phyloP scores from a whole-genome alignment of 2,329 filamentous ascomycete species.

The Fusarium citri region DNA sequence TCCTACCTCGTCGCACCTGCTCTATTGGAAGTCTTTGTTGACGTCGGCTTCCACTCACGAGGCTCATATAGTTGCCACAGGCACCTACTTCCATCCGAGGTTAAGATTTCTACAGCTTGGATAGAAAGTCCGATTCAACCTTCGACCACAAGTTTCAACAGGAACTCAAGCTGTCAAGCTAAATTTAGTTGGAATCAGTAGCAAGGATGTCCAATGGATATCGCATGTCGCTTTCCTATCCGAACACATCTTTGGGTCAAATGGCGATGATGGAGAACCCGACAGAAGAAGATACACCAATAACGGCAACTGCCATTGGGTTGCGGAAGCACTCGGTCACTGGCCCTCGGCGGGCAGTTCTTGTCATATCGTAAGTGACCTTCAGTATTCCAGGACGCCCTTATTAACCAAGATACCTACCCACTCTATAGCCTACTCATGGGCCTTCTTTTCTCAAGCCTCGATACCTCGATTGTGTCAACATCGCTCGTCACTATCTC shows the following conservation, averaged over 20 bases:
- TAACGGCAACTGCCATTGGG: constrained; percentile 18
- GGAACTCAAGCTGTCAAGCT: neutral
- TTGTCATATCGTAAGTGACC: constrained; percentile 53
- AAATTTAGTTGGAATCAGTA: neutral
- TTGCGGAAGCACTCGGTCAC: constrained; percentile 42
- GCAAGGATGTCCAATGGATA: constrained; percentile 46
- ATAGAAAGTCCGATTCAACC: neutral
- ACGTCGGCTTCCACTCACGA: neutral
- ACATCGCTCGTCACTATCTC: constrained; percentile 69
- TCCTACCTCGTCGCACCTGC: neutral
- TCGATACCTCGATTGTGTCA: constrained; percentile 69
- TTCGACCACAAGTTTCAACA: neutral
- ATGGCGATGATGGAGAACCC: constrained; percentile 40
- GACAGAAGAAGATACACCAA: constrained; percentile 1
- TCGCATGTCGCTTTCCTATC: constrained; percentile 50
- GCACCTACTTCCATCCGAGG: neutral
- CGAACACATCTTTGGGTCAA: constrained; percentile 49
- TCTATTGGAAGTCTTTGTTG: neutral
- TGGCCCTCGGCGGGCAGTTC: constrained; percentile 46
- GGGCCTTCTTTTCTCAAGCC: constrained; percentile 67
- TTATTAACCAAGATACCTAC: constrained; percentile 27
- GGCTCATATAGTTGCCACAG: neutral
- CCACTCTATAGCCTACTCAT: constrained; percentile 56
- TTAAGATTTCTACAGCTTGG: neutral
- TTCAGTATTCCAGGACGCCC: neutral